These are phyloP conservation scores for Sporothrix phasma DNA, from an alignment of 2,329 filamentous ascomycete genomes.

Conservation along the genomic window DNA sequence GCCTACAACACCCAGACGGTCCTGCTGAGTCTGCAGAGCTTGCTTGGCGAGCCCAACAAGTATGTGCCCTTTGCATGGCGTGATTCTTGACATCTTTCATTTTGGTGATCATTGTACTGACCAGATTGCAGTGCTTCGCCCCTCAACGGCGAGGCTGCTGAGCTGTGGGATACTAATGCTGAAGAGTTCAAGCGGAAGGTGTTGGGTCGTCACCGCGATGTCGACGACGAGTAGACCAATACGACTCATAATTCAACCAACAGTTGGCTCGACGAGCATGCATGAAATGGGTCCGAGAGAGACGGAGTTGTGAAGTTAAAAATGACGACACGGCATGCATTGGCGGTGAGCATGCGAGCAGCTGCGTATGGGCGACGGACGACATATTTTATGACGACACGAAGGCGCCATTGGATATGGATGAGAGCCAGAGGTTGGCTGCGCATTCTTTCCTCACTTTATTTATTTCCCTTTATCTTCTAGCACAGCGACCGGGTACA, in stretches of 20 bases:
- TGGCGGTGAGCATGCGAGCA: neutral
- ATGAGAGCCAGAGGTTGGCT: neutral
- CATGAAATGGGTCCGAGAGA: neutral
- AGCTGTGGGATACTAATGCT: constrained; percentile 85
- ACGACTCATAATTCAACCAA: neutral
- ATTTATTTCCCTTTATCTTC: constrained; percentile 12
- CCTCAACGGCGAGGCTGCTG: constrained; percentile 89
- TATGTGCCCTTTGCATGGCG: constrained; percentile 30
- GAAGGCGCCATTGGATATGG: constrained; percentile 14
- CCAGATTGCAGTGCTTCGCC: constrained; percentile 62
- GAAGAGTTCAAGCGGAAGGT: constrained; percentile 79
- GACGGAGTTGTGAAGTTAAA: neutral
- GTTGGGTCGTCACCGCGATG: constrained; percentile 49
- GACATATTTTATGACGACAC: neutral
- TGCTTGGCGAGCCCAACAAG: constrained; percentile 98
- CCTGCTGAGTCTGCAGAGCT: constrained; percentile 82
- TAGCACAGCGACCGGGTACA: constrained; percentile 16
- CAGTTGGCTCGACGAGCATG: neutral
- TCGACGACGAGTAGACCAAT: constrained; percentile 48
- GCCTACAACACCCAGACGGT: constrained; percentile 96
- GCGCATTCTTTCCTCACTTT: neutral
- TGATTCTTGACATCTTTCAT: no score
- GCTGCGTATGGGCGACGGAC: neutral
- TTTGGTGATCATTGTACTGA: constrained; percentile 15
- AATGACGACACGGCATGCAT: neutral